phyloP scores from a whole-genome alignment of 2,329 filamentous ascomycete species.

The Penicillium brasilianum region DNA sequence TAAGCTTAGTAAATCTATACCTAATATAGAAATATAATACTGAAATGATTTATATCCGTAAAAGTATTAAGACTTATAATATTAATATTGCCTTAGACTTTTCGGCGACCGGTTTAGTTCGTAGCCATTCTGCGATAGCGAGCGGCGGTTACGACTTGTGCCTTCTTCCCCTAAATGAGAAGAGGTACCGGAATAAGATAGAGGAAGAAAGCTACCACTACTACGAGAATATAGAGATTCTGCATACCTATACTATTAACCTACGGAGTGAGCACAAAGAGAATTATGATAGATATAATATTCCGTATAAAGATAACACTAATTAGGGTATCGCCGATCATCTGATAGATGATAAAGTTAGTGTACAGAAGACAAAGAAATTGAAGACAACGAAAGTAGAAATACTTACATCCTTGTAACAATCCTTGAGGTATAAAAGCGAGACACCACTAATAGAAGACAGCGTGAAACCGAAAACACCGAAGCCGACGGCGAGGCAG shows the following conservation, averaged over 20 bases:
- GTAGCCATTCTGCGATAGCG: constrained; percentile 27
- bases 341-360: constrained; percentile 32
- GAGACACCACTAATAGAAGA: constrained; percentile 30
- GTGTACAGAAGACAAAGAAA: neutral
- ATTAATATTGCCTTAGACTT: constrained; percentile 8
- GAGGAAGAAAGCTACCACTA: constrained; percentile 21
- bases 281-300: constrained; percentile 48
- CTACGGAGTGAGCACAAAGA: constrained; percentile 54
- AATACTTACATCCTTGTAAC: constrained; percentile 37
- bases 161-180: constrained; percentile 33
- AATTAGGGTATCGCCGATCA: constrained; percentile 55
- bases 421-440: constrained; percentile 39
- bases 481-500: constrained; percentile 35
- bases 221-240: constrained; percentile 29
- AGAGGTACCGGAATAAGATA: constrained; percentile 29
- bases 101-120: constrained; percentile 26
- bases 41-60: no score
- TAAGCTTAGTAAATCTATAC: constrained; percentile 5
- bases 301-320: constrained; percentile 54
- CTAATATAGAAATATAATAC: neutral
- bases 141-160: constrained; percentile 23
- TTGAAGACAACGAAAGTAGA: neutral
- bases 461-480: constrained; percentile 26
- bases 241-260: constrained; percentile 30
- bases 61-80: no score